A percentile compares a stretch with the other conserved stretches of the same genome.
phyloP scores from a whole-genome alignment of 2,329 filamentous ascomycete species.

The Aureobasidium sp. region DNA sequence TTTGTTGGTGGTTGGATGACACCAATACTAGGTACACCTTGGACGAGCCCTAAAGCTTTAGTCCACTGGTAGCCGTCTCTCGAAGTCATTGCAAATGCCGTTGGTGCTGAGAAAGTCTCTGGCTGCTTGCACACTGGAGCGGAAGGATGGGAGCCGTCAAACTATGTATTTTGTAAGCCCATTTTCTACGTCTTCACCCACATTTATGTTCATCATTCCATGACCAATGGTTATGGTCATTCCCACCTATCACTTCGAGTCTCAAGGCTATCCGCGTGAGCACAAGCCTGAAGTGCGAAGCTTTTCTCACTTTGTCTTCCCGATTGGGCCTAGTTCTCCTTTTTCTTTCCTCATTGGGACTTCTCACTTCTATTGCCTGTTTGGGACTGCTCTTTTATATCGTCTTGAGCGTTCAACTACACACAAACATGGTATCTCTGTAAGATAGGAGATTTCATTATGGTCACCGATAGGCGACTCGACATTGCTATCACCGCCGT shows the following conservation, averaged over 20 bases:
- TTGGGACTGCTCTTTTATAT: neutral
- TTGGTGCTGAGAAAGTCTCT: neutral
- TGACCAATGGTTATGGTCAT: neutral
- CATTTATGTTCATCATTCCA: neutral
- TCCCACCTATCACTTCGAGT: neutral
- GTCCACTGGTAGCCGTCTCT: constrained; percentile 13
- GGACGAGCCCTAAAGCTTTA: neutral
- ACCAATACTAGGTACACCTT: constrained; percentile 5
- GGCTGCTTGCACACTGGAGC: neutral
- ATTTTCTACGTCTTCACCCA: neutral
- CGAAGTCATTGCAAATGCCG: neutral
- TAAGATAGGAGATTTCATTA: neutral
- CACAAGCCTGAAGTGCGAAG: neutral
- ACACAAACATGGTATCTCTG: neutral
- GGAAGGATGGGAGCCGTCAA: neutral
- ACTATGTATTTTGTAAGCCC: neutral
- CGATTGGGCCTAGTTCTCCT: neutral
- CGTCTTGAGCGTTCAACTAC: neutral
- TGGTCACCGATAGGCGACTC: neutral
- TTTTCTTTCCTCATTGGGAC: neutral
- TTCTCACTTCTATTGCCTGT: neutral
- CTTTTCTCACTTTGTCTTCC: constrained; percentile 1
- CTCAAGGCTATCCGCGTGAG: no score
- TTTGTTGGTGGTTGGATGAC: constrained; percentile 1
- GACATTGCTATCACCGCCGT: neutral